These are phyloP conservation scores for Mitragyna speciosa DNA, from an alignment of 257 asterid genomes.

Conservation along the genomic window DNA sequence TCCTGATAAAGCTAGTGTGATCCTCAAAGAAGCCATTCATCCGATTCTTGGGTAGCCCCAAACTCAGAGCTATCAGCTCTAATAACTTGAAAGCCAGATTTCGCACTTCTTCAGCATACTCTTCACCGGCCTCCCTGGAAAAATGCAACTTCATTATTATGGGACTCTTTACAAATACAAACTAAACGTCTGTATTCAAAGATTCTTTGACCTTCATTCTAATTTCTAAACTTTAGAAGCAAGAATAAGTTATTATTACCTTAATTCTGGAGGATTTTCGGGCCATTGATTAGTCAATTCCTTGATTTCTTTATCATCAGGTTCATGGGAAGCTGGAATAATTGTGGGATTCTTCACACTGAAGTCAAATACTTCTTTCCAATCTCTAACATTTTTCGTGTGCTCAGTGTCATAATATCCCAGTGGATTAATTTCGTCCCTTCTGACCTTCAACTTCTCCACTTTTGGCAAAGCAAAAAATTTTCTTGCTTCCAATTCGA, in stretches of 20 bases:
- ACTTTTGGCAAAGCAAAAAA: conserved; percentile 56
- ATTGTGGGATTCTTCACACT: conserved; percentile 41
- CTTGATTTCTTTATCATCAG: conserved; percentile 40
- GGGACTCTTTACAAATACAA: no score
- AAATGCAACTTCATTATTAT: neutral
- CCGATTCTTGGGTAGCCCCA: conserved; percentile 48
- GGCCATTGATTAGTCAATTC: conserved; percentile 27
- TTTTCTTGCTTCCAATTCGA: conserved; percentile 46
- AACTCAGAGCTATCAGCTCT: conserved; percentile 54
- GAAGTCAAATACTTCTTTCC: conserved; percentile 78
- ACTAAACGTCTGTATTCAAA: neutral
- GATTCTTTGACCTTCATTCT: neutral
- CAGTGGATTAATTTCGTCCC: conserved; percentile 43
- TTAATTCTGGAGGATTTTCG: conserved; percentile 8
- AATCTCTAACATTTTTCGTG: conserved; percentile 69
- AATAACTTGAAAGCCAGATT: conserved; percentile 51
- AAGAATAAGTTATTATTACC: neutral
- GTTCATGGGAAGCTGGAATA: conserved; percentile 49
- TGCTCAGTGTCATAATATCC: conserved; percentile 69
- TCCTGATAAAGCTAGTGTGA: conserved; percentile 58
- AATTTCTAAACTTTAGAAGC: neutral
- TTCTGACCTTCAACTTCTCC: conserved; percentile 53
- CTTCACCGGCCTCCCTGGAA: conserved; percentile 59
- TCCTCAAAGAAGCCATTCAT: conserved; percentile 49
- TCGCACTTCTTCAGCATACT: conserved; percentile 46